Conservation (phyloP, 208 protist species). For the Angomonas deanei region DNA sequence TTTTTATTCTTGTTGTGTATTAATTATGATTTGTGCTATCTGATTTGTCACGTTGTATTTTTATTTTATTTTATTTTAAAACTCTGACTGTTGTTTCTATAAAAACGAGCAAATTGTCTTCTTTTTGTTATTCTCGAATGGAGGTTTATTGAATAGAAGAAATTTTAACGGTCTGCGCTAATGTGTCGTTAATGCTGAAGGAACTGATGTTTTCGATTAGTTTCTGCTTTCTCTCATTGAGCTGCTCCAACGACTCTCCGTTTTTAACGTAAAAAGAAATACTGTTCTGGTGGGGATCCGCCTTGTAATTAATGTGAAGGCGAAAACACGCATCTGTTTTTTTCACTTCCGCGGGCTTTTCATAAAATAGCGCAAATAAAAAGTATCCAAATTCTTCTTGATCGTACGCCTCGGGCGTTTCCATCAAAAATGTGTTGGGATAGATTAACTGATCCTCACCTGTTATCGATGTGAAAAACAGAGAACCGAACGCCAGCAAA, state of each 20-base stretch:
- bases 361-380: neutral
- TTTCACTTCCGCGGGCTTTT: neutral
- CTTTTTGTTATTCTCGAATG: too few relatives aligned
- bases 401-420: too few relatives aligned
- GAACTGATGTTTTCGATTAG: too few relatives aligned
- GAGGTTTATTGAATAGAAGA: too few relatives aligned
- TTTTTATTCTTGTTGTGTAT: neutral
- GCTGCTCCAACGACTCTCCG: neutral
- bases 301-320: neutral
- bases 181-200: too few relatives aligned
- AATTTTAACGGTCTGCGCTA: too few relatives aligned
- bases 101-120: too few relatives aligned
- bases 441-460: too few relatives aligned
- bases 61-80: neutral
- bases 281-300: neutral
- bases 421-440: too few relatives aligned
- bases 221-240: neutral
- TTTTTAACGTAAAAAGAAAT: neutral
- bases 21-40: neutral
- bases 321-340: constrained; percentile 16
- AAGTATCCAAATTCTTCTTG: too few relatives aligned
- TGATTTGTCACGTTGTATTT: neutral
- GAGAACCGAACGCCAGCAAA: constrained; percentile 14
- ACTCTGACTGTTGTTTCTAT: neutral
- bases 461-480: too few relatives aligned